Conservation (phyloP, 2,329 filamentous ascomycete species). For the Celoporthe dispersa region DNA sequence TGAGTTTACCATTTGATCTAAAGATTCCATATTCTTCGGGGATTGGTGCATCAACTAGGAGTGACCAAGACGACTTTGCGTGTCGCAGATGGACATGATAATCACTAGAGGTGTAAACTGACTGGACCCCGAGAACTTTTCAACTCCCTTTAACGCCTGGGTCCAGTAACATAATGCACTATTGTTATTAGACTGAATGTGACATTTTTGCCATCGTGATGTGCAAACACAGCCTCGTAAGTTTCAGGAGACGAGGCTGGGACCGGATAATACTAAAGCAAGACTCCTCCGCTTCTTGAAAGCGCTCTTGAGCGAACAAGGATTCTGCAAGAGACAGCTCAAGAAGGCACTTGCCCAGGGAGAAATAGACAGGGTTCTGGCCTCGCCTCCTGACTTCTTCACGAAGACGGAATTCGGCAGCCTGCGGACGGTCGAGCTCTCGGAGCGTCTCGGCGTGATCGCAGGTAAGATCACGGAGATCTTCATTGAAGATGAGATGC, state of each 20-base stretch:
- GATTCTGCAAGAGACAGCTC: background rate
- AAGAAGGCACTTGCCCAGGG: background rate
- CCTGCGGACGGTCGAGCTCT: background rate
- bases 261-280: background rate
- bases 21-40: background rate
- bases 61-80: background rate
- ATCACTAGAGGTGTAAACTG: background rate
- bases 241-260: background rate
- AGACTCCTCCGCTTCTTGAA: background rate
- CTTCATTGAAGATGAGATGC: background rate
- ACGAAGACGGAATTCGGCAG: background rate
- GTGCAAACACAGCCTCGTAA: background rate
- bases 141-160: background rate
- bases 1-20: background rate
- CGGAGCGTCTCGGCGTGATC: constrained; percentile 8
- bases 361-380: background rate
- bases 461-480: constrained; percentile 1
- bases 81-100: background rate
- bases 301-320: background rate
- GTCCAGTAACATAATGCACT: background rate
- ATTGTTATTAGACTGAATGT: background rate
- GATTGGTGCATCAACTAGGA: background rate
- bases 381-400: background rate
- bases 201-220: background rate
- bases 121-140: background rate